phyloP scores from a whole-genome alignment of 768 basidiomycete genomes.

The Pisolithus sp. region DNA sequence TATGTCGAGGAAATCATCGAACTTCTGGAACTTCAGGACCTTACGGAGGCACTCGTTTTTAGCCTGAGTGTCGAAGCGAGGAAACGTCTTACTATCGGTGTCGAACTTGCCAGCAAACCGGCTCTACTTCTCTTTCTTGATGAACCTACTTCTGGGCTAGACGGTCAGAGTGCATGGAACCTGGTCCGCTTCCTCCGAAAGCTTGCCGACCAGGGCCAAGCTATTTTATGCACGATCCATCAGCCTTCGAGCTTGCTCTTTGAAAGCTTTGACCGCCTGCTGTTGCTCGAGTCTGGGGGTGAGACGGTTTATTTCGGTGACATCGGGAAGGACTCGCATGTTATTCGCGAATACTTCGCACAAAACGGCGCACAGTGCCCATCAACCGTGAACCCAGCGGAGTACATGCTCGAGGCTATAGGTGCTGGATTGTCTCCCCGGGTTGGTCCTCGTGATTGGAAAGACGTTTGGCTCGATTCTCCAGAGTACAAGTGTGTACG shows the following conservation, averaged over 20 bases:
- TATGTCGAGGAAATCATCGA: constrained; percentile 84
- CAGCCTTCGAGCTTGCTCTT: constrained; percentile 84
- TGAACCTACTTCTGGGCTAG: constrained; percentile 52
- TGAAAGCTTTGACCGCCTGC: constrained; percentile 73
- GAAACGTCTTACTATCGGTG: constrained; percentile 87
- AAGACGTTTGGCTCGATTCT: constrained; percentile 75
- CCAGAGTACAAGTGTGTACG: constrained; percentile 43
- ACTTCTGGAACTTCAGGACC: constrained; percentile 75
- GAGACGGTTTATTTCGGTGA: constrained; percentile 93
- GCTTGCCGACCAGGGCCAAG: constrained; percentile 79
- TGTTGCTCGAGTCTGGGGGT: constrained; percentile 70
- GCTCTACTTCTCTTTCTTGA: constrained; percentile 24
- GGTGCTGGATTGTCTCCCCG: constrained; percentile 73
- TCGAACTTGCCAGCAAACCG: constrained; percentile 78
- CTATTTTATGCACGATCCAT: constrained; percentile 87
- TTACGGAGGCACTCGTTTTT: constrained; percentile 77
- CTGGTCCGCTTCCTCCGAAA: constrained; percentile 76
- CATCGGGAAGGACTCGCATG: constrained; percentile 66
- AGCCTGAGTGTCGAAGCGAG: constrained; percentile 62
- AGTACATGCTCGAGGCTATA: constrained; percentile 82
- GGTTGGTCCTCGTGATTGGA: constrained; percentile 80
- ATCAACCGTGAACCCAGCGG: constrained; percentile 67
- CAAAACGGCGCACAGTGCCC: constrained; percentile 67
- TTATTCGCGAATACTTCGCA: constrained; percentile 72
- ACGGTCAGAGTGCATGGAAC: constrained; percentile 71